Percentiles rank a stretch among this genome's conserved stretches.
Evolutionary conservation across 495 filamentous ascomycete genomes (phyloP).

Genomic region (Neurospora tetraspora): DNA sequence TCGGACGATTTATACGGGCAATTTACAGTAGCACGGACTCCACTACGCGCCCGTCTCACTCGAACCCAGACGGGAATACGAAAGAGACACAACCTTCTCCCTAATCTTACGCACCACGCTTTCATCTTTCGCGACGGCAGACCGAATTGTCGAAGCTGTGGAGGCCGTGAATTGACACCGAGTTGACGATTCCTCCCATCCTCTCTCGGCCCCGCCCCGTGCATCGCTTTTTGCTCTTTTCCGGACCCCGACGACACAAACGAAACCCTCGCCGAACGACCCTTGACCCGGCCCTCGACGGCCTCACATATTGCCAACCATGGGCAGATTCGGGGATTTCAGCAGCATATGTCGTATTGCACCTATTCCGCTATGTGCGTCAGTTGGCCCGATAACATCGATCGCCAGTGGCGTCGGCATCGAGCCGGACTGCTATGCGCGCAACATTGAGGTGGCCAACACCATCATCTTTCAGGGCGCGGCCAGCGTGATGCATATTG

Average conservation of each 20-base stretch:
- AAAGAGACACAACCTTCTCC: not conserved
- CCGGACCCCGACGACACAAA: not conserved
- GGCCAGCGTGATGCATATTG: constrained; percentile 83
- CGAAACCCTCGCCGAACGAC: not conserved
- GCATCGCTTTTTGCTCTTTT: not conserved
- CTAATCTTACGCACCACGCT: not conserved
- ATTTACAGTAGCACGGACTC: not conserved
- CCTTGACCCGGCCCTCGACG: constrained; percentile 2
- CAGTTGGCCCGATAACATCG: constrained; percentile 55
- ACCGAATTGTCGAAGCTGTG: not conserved
- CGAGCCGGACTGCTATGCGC: constrained; percentile 83
- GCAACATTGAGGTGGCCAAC: constrained; percentile 92
- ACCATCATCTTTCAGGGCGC: constrained; percentile 97
- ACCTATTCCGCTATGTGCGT: constrained; percentile 75
- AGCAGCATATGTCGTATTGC: constrained; percentile 75
- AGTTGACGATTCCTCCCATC: not conserved
- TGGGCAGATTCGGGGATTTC: constrained; percentile 84
- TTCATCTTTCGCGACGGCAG: not conserved
- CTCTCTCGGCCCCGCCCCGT: not conserved
- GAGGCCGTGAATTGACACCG: not conserved
- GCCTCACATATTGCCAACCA: constrained; percentile 27
- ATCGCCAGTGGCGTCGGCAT: constrained; percentile 67
- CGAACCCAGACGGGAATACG: not conserved
- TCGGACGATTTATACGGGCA: not conserved
- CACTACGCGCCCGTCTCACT: not conserved